These are phyloP conservation scores for Pythium aristosporum DNA, from an alignment of 352 stramenopile genomes.

Conservation along the genomic window DNA sequence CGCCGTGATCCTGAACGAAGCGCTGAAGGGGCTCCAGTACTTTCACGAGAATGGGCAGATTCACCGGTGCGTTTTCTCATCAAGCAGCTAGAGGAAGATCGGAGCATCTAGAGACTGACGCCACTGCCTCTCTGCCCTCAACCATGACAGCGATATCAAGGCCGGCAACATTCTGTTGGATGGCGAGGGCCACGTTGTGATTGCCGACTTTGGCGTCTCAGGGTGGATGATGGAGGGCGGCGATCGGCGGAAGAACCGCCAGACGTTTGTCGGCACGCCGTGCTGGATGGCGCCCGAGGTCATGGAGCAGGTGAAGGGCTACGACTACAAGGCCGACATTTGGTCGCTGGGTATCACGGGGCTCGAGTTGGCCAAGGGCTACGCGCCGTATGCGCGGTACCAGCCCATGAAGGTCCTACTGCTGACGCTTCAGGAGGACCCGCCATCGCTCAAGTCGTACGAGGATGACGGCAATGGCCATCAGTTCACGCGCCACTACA, in stretches of 20 bases:
- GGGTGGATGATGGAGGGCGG: slow-evolving; percentile 97
- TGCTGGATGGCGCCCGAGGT: slow-evolving; percentile 96
- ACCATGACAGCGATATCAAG: slow-evolving; percentile 93
- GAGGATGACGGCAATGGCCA: slow-evolving; percentile 84
- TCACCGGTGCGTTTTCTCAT: slow-evolving; percentile 69
- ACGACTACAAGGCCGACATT: slow-evolving; percentile 98
- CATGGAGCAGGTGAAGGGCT: slow-evolving; percentile 90
- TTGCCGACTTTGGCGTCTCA: slow-evolving; percentile 99
- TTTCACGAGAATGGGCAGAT: slow-evolving; percentile 99
- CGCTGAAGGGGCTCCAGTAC: slow-evolving; percentile 97
- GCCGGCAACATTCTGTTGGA: slow-evolving; percentile 97
- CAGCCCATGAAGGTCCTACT: slow-evolving; percentile 98
- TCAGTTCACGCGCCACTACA: slow-evolving; percentile 86
- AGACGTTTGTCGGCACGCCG: slow-evolving; percentile 98
- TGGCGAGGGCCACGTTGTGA: slow-evolving; percentile 93
- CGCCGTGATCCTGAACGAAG: slow-evolving; percentile 96
- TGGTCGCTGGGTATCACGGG: slow-evolving; percentile 99
- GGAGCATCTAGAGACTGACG: slow-evolving; percentile 42
- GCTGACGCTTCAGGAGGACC: slow-evolving; percentile 96
- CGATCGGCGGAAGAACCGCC: slow-evolving; percentile 91
- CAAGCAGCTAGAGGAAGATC: not conserved
- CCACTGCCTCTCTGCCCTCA: not conserved
- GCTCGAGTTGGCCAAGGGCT: slow-evolving; percentile 98
- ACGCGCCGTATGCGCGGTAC: slow-evolving; percentile 97
- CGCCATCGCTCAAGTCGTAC: slow-evolving; percentile 90